Percentiles rank a stretch among this genome's conserved stretches.
phyloP scores from a whole-genome alignment of 306 rosid genomes.

The Bauhinia variegata region DNA sequence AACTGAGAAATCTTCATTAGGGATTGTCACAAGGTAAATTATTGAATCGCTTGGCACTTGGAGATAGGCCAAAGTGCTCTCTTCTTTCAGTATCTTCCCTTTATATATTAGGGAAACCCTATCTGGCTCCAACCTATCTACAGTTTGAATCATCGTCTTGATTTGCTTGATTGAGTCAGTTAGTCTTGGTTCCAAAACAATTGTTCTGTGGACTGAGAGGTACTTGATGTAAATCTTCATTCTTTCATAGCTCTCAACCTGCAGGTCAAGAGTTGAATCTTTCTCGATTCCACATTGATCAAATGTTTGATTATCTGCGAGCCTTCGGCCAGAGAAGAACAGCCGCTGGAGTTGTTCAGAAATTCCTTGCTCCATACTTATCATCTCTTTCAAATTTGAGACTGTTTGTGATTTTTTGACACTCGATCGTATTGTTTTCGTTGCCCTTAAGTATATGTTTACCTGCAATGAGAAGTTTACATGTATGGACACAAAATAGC shows the following conservation, averaged over 20 bases:
- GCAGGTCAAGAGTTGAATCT: constrained; percentile 13
- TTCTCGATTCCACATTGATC: constrained; percentile 21
- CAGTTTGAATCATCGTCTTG: constrained; percentile 18
- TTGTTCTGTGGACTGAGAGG: constrained; percentile 8
- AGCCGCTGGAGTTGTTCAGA: constrained; percentile 27
- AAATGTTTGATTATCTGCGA: constrained; percentile 14
- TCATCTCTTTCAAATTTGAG: constrained; percentile 20
- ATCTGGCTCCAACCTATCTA: constrained; percentile 3
- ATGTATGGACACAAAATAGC: no score
- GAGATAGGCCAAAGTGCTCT: constrained; percentile 26
- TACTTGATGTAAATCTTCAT: constrained; percentile 28
- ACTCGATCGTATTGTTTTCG: neutral
- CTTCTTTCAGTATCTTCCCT: constrained; percentile 37
- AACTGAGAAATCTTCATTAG: constrained; percentile 13
- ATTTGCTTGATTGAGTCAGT: constrained; percentile 26
- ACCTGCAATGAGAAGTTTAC: constrained; percentile 6
- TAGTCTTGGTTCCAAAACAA: constrained; percentile 30
- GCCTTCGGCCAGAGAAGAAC: constrained; percentile 1
- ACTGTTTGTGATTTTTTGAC: constrained; percentile 20
- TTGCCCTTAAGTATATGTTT: constrained; percentile 4
- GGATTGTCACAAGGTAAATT: constrained; percentile 26
- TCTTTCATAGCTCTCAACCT: neutral
- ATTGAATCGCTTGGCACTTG: constrained; percentile 15
- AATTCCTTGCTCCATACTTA: constrained; percentile 3
- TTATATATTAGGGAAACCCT: constrained; percentile 20